phyloP scores from a whole-genome alignment of 148 eudicot species.

The Heliamphora exappendiculata region DNA sequence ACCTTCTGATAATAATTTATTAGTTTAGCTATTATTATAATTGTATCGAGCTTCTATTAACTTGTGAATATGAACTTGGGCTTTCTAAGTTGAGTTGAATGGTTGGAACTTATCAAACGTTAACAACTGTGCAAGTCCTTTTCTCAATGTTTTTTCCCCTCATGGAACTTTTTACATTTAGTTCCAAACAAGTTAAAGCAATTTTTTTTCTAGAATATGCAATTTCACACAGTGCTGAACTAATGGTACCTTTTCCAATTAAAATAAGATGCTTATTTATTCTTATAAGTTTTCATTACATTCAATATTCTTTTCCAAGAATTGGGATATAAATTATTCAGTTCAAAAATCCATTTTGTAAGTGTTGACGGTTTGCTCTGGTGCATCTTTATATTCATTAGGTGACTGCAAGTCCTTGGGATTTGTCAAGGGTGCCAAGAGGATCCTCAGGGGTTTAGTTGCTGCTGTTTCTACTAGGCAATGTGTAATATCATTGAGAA shows the following conservation, averaged over 20 bases:
- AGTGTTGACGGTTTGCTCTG: constrained; percentile 58
- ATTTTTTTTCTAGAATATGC: not conserved
- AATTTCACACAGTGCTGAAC: not conserved
- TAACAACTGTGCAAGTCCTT: too few species aligned
- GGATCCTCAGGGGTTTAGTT: constrained; percentile 97
- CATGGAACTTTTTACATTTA: too few species aligned
- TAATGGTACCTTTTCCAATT: not conserved
- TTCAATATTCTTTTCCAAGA: not conserved
- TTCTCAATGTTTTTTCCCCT: too few species aligned
- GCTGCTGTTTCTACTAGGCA: constrained; percentile 96
- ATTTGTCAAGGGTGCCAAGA: constrained; percentile 86
- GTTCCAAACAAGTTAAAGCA: not conserved
- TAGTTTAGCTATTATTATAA: too few species aligned
- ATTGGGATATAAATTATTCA: not conserved
- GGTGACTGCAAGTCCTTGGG: constrained; percentile 99
- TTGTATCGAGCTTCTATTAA: too few species aligned
- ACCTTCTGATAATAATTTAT: not conserved
- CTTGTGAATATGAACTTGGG: not conserved
- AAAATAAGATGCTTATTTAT: not conserved
- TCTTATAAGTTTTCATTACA: not conserved
- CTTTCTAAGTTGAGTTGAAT: not conserved
- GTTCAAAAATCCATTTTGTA: constrained; percentile 29
- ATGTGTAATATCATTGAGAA: constrained; percentile 81
- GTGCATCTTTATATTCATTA: constrained; percentile 58
- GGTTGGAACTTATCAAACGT: too few species aligned